phyloP scores from a whole-genome alignment of 306 rosid genomes.

The Sicyos edulis region DNA sequence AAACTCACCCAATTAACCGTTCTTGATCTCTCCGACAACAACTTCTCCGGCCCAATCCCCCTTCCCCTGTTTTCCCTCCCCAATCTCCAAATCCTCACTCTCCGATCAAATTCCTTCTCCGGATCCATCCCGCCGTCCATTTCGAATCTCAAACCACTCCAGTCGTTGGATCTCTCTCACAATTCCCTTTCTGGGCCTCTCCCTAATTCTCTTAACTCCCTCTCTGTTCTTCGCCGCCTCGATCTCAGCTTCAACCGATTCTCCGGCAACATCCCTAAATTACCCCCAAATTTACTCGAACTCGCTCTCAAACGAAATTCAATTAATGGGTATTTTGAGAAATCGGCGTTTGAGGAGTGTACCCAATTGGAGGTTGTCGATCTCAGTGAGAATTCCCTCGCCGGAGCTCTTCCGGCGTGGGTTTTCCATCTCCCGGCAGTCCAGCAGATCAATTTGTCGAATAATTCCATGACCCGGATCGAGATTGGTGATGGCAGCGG shows the following conservation, averaged over 20 bases:
- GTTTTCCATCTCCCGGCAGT: slow-evolving; percentile 56
- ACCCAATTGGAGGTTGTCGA: slow-evolving; percentile 64
- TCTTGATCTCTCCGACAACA: slow-evolving; percentile 69
- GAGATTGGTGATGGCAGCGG: slow-evolving; percentile 30
- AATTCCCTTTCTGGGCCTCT: slow-evolving; percentile 52
- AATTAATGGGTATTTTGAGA: slow-evolving; percentile 47
- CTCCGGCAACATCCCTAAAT: slow-evolving; percentile 47
- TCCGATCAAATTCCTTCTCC: slow-evolving; percentile 64
- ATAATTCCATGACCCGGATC: slow-evolving; percentile 53
- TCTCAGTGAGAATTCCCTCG: slow-evolving; percentile 56
- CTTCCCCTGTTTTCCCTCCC: slow-evolving; percentile 56
- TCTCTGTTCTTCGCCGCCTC: slow-evolving; percentile 43
- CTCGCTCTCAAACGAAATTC: slow-evolving; percentile 64
- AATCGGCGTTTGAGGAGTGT: slow-evolving; percentile 37
- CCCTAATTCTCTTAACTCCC: slow-evolving; percentile 37
- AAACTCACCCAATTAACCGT: slow-evolving; percentile 44
- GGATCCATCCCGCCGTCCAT: slow-evolving; percentile 52
- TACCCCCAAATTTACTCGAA: slow-evolving; percentile 58
- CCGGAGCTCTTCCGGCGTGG: slow-evolving; percentile 53
- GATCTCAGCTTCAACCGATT: slow-evolving; percentile 73
- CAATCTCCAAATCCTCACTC: slow-evolving; percentile 50
- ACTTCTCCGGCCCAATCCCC: slow-evolving; percentile 60
- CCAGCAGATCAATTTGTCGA: slow-evolving; percentile 65
- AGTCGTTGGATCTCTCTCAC: slow-evolving; percentile 52
- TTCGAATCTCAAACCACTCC: slow-evolving; percentile 40